Evolutionary conservation across 164 flowering plant species (phyloP).

Genomic region (Nymphaea colorata): DNA sequence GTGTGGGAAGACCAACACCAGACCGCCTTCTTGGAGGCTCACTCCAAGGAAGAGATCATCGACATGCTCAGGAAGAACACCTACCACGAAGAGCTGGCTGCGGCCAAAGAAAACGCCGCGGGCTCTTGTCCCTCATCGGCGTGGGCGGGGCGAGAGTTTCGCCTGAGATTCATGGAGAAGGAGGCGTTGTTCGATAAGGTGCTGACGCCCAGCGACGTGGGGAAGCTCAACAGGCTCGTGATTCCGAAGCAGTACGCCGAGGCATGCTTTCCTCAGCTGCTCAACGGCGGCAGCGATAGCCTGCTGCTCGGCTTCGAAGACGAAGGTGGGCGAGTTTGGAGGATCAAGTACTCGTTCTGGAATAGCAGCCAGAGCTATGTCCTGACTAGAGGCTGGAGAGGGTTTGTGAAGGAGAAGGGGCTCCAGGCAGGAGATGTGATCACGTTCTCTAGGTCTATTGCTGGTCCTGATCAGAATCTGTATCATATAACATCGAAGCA

Average conservation of each 20-base stretch:
- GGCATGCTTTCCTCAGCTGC: not conserved
- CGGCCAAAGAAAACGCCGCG: not conserved
- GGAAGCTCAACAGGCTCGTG: not conserved
- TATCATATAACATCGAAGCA: too few relatives aligned
- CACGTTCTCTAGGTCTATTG: not conserved
- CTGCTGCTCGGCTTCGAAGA: not conserved
- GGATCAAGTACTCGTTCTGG: not conserved
- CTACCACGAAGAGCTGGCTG: not conserved
- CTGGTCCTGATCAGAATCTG: too few relatives aligned
- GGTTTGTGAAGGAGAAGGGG: not conserved
- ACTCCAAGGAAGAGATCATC: not conserved
- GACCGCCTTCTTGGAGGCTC: not conserved
- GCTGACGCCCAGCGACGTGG: not conserved
- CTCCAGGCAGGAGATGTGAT: not conserved
- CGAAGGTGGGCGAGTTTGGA: not conserved
- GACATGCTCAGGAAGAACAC: not conserved
- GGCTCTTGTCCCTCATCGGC: not conserved
- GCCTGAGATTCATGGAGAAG: not conserved
- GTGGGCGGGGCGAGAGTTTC: not conserved
- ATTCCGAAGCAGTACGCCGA: not conserved
- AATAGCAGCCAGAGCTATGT: not conserved
- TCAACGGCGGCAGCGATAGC: not conserved
- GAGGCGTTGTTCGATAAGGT: not conserved
- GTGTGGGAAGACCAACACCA: not conserved
- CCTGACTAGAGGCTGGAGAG: not conserved